Conservation (phyloP, 495 filamentous ascomycete genomes). For the Aspergillus nidulans region DNA sequence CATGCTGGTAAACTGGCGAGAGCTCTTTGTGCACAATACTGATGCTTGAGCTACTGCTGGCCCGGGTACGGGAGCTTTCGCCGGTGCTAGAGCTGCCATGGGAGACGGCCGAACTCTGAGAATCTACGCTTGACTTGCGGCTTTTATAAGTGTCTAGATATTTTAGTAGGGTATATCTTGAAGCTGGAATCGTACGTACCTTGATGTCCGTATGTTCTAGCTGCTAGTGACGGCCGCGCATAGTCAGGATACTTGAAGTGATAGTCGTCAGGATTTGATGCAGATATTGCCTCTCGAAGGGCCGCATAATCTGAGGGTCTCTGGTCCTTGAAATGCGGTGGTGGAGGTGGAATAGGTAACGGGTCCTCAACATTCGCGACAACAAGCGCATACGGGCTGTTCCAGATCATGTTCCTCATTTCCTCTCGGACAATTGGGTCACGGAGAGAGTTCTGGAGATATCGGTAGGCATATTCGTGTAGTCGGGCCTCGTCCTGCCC, state of each 20-base stretch:
- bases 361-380: slow-evolving; percentile 21
- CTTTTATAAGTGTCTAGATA: neutral
- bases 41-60: neutral
- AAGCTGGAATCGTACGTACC: neutral
- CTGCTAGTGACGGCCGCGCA: slow-evolving; percentile 14
- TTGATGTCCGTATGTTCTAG: neutral
- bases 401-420: slow-evolving; percentile 10
- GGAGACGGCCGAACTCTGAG: neutral
- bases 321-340: slow-evolving; percentile 2
- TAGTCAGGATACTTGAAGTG: neutral
- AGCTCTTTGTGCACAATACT: neutral
- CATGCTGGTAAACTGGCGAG: neutral
- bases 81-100: neutral
- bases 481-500: slow-evolving; percentile 8
- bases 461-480: slow-evolving; percentile 17
- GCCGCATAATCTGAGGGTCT: neutral
- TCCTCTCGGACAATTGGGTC: slow-evolving; percentile 9
- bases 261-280: neutral
- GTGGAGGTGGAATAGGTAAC: slow-evolving; percentile 15
- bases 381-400: neutral
- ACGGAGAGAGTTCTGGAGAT: slow-evolving; percentile 15
- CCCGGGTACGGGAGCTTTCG: neutral
- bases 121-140: neutral
- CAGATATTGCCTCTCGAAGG: neutral
- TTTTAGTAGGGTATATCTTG: neutral